Percentiles rank a stretch among this genome's conserved stretches.
Evolutionary conservation across 345 rosid species (phyloP).

Genomic region (Citrus cavaleriei): DNA sequence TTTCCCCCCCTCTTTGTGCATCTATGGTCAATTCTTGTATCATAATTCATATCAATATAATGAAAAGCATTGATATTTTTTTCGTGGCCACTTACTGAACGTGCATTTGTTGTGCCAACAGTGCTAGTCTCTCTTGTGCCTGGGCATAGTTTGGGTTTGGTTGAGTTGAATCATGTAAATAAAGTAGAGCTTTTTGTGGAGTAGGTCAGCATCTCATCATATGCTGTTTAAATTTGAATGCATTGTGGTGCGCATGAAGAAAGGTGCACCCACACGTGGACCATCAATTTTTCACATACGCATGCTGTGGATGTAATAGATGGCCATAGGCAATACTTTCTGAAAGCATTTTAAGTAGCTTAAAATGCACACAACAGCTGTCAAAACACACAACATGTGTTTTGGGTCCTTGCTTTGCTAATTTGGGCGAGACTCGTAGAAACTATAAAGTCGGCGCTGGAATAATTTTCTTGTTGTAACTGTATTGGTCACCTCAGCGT

Average conservation of each 20-base stretch:
- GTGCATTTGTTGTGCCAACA: too few species aligned
- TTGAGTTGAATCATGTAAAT: neutral
- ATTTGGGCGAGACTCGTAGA: neutral
- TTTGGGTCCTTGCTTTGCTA: neutral
- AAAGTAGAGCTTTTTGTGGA: too few species aligned
- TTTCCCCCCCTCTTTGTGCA: neutral
- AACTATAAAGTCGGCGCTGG: neutral
- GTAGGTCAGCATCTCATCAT: neutral
- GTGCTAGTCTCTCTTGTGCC: neutral
- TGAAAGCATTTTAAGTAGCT: neutral
- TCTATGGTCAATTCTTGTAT: slow-evolving; percentile 7
- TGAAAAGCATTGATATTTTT: neutral
- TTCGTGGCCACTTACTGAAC: too few species aligned
- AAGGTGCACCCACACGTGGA: neutral
- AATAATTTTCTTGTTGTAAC: neutral
- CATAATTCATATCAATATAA: neutral
- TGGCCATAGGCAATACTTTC: too few species aligned
- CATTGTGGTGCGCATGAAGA: neutral
- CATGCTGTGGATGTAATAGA: neutral
- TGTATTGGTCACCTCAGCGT: neutral
- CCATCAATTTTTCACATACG: neutral
- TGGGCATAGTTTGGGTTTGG: neutral
- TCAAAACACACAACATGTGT: neutral
- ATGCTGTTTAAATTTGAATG: neutral
- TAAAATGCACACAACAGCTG: neutral